Conservation (phyloP, 2,329 filamentous ascomycete genomes). For the Fusarium austroafricanum region DNA sequence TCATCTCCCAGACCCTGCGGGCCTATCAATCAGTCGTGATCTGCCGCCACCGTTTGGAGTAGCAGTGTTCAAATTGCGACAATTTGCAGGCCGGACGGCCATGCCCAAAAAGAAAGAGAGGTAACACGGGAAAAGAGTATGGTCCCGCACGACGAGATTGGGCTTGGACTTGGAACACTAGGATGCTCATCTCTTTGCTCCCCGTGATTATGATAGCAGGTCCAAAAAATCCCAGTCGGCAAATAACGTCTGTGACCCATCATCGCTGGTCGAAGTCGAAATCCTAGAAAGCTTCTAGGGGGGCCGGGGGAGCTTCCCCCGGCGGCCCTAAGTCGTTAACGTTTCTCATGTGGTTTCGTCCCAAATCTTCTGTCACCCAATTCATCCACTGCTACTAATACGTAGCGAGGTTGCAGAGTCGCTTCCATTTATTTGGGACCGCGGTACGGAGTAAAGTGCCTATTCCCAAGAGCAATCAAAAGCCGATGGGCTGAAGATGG, state of each 20-base stretch:
- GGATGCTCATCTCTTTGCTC: conserved; percentile 26
- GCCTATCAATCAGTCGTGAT: conserved; percentile 32
- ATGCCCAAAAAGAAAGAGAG: conserved; percentile 29
- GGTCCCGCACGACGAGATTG: conserved; percentile 34
- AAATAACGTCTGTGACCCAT: conserved; percentile 33
- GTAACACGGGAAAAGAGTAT: conserved; percentile 29
- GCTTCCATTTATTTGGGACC: conserved; percentile 34
- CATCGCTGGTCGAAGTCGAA: conserved; percentile 20
- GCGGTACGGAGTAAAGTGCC: conserved; percentile 16
- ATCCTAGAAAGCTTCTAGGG: conserved; percentile 35
- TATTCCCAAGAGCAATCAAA: conserved; percentile 17
- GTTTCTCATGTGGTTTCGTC: conserved; percentile 30
- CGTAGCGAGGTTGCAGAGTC: conserved; percentile 23
- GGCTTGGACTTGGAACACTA: conserved; percentile 11
- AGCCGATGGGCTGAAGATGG: conserved; percentile 22
- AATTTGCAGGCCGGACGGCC: conserved; percentile 32
- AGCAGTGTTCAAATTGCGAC: conserved; percentile 33
- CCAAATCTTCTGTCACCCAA: conserved; percentile 39
- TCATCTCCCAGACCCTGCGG: conserved; percentile 28
- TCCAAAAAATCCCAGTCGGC: conserved; percentile 14
- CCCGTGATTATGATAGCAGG: conserved; percentile 18
- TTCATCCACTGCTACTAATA: conserved; percentile 8
- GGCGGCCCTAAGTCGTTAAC: conserved; percentile 22
- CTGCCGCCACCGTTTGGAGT: conserved; percentile 9
- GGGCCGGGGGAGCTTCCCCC: conserved; percentile 36